Evolutionary conservation across 2,329 filamentous ascomycete genomes (phyloP).

Genomic region (Diplodia seriata): DNA sequence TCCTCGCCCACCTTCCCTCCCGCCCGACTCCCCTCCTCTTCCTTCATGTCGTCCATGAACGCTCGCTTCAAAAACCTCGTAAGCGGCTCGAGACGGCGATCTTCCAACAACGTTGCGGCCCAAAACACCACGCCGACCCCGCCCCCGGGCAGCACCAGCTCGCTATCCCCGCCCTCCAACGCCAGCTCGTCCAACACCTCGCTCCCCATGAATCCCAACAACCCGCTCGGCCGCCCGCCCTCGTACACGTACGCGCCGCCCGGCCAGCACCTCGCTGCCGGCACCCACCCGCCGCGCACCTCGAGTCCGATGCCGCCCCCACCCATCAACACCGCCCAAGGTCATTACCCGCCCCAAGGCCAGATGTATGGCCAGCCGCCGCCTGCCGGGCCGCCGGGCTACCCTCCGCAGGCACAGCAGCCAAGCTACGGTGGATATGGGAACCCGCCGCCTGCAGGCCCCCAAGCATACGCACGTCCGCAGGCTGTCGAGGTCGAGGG

Average conservation of each 20-base stretch:
- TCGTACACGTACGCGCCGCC: slow-evolving; percentile 65
- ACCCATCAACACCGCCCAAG: slow-evolving; percentile 61
- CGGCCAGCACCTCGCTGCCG: slow-evolving; percentile 47
- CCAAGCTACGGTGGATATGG: slow-evolving; percentile 43
- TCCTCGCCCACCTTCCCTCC: slow-evolving; percentile 33
- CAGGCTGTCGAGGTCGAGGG: slow-evolving; percentile 77
- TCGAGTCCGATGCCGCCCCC: slow-evolving; percentile 62
- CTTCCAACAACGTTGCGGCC: slow-evolving; percentile 58
- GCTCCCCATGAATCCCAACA: slow-evolving; percentile 61
- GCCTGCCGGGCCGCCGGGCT: slow-evolving; percentile 45
- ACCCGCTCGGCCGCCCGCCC: slow-evolving; percentile 66
- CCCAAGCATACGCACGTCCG: slow-evolving; percentile 44
- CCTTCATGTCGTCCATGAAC: slow-evolving; percentile 55
- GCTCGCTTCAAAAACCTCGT: slow-evolving; percentile 79
- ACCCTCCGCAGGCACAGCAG: slow-evolving; percentile 44
- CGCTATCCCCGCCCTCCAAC: slow-evolving; percentile 50
- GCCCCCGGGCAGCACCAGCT: slow-evolving; percentile 43
- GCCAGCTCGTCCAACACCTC: slow-evolving; percentile 46
- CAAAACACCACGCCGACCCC: slow-evolving; percentile 49
- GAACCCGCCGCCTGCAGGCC: slow-evolving; percentile 43
- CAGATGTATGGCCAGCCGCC: slow-evolving; percentile 50
- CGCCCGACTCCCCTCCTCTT: slow-evolving; percentile 36
- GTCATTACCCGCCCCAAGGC: slow-evolving; percentile 58
- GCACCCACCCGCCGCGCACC: slow-evolving; percentile 47
- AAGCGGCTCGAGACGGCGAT: slow-evolving; percentile 77